Conservation (phyloP, 116 monocot species). For the Cymodocea nodosa region DNA sequence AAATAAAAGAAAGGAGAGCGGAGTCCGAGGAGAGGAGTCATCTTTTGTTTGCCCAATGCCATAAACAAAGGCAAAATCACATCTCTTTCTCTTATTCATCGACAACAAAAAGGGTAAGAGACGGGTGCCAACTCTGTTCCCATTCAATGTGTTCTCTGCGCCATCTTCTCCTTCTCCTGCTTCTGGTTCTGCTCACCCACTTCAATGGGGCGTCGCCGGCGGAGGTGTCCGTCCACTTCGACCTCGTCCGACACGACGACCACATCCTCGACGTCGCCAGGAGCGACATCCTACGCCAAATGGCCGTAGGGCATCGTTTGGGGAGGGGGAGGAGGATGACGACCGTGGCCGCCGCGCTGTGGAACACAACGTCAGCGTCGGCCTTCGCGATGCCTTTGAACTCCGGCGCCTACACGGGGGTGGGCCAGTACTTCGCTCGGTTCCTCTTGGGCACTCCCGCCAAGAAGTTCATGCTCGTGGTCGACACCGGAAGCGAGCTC, state of each 20-base stretch:
- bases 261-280: neutral
- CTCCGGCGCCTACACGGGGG: constrained; percentile 70
- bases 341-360: neutral
- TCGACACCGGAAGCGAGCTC: constrained; percentile 93
- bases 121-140: no score
- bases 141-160: neutral
- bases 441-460: constrained; percentile 81
- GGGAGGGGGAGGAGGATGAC: neutral
- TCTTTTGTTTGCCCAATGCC: neutral
- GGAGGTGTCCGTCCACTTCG: neutral
- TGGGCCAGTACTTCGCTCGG: constrained; percentile 69
- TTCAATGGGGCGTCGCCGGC: neutral
- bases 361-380: neutral
- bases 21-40: no score
- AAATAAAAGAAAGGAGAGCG: neutral
- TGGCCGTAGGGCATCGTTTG: neutral
- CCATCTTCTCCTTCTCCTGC: constrained; percentile 1
- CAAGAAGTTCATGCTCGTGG: constrained; percentile 40
- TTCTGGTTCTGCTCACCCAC: neutral
- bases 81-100: no score
- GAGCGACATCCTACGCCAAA: neutral
- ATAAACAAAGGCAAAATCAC: neutral
- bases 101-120: no score
- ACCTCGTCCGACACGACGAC: neutral
- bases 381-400: constrained; percentile 64